Base-by-base conservation (phyloP, 1,139 yeast species). In the Saccharomyces hybrid region DNA sequence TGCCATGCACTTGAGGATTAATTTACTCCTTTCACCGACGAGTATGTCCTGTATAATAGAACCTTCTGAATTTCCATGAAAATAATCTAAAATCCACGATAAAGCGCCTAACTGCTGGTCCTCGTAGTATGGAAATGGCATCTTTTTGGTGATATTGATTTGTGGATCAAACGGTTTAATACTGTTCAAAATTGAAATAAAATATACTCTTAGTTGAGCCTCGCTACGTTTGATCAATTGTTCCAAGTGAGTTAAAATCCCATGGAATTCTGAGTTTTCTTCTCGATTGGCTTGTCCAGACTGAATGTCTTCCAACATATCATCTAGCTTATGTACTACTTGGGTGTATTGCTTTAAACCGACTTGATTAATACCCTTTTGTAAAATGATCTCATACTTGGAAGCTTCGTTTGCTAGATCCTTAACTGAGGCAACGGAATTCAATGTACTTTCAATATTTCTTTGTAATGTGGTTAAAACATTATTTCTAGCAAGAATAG, bases 401-500 rank as follows among this genome's bases (percentile, higher is more conserved):
- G 82, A 78, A 3, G 86, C 83, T 52, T 75, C 76, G 50, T 78
- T 78, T 0, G 95, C 91, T 60, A 83, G 79, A 47, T 77, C 81
- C 62, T 84, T 82, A 26, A 89, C 88, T 9, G 78, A 84, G 50
- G 77, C 78, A 7, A 88, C 81, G 1, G 87, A 76, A 46, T 70
- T 72, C 51, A 87, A 70, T 5, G 90, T 85, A 26, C 78, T 75
- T 52, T 83, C 84, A 31, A 88, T 78, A 61, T 83, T 86, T 47
- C 73, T 68, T 62, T 84, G 84, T 60, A 81, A 78, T 1, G 75
- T 70, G 29, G 80, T 80, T 54, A 88, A 70, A 55, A 76, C 74
- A 57, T 80, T 81, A 49, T 88, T 87, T 55, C 82, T 81, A 16
- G 78, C 76, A 47, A 88, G 75, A 48, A 89, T 82, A 0, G 97